phyloP scores from a whole-genome alignment of 1,139 yeast species.

The Suhomyces chickasaworum region DNA sequence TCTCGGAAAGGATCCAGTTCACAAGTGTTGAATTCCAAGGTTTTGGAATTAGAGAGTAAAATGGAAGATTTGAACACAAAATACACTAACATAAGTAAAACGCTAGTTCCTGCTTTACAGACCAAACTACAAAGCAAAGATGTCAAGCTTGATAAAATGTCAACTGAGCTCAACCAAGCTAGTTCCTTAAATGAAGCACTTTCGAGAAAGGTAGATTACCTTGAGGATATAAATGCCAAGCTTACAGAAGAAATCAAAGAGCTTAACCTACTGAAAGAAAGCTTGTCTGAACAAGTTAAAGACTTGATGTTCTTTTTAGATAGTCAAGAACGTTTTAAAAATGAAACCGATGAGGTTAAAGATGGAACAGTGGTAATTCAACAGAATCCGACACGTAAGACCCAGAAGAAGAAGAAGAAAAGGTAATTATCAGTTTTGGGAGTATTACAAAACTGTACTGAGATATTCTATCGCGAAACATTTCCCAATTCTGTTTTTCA shows the following conservation, averaged over 20 bases:
- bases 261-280: constrained; percentile 45
- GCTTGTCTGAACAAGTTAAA: constrained; percentile 66
- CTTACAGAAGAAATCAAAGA: constrained; percentile 26
- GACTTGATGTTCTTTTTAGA: constrained; percentile 85
- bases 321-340: constrained; percentile 68
- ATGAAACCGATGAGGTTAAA: constrained; percentile 67
- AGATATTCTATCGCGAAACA: background rate
- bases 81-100: constrained; percentile 27
- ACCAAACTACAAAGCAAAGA: constrained; percentile 35
- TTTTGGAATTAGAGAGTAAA: constrained; percentile 37
- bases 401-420: constrained; percentile 25
- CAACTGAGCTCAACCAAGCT: constrained; percentile 34
- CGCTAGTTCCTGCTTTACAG: constrained; percentile 36
- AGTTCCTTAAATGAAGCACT: constrained; percentile 58
- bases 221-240: constrained; percentile 40
- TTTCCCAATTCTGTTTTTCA: background rate
- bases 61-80: constrained; percentile 33
- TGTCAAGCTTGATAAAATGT: constrained; percentile 31
- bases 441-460: background rate
- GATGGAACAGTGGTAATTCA: constrained; percentile 66
- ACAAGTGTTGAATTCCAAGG: constrained; percentile 19
- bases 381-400: constrained; percentile 25
- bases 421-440: constrained; percentile 4
- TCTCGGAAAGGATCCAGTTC: constrained; percentile 25
- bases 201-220: constrained; percentile 55